Evolutionary conservation across 371 early-diverging fungal species (phyloP).

Genomic region (Mortierella sp.): DNA sequence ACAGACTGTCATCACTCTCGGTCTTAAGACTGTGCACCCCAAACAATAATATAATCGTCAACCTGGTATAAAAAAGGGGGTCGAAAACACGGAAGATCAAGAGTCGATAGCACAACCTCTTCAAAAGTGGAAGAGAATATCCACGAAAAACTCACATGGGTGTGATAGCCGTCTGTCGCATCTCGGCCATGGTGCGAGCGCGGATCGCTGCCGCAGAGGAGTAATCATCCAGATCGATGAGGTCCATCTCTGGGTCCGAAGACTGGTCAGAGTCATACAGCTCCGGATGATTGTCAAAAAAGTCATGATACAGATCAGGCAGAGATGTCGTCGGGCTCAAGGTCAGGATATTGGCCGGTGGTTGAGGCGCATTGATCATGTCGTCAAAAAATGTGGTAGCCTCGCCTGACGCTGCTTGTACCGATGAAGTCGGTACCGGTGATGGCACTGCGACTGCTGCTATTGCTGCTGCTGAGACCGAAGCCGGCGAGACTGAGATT

Average conservation of each 20-base stretch:
- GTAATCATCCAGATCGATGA: conserved; percentile 29
- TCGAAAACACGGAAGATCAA: conserved; percentile 7
- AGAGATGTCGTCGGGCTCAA: conserved; percentile 44
- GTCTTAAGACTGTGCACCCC: background rate
- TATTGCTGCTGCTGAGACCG: conserved; percentile 6
- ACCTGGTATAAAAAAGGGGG: background rate
- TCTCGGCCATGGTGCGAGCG: conserved; percentile 50
- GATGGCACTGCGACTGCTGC: conserved; percentile 1
- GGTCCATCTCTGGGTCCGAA: conserved; percentile 51
- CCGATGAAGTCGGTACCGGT: background rate
- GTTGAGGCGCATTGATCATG: conserved; percentile 54
- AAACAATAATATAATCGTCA: background rate
- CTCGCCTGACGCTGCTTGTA: conserved; percentile 18
- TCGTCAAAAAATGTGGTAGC: conserved; percentile 56
- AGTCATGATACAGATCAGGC: conserved; percentile 55
- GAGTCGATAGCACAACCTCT: background rate
- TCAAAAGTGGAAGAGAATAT: background rate
- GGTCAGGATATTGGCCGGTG: conserved; percentile 46
- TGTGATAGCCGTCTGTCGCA: conserved; percentile 28
- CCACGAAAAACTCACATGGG: conserved; percentile 37
- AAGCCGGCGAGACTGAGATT: background rate
- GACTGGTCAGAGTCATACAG: conserved; percentile 50
- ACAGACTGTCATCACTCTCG: too few species aligned
- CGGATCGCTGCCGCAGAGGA: conserved; percentile 28
- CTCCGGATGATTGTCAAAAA: conserved; percentile 53